Base-by-base conservation (phyloP, 805 yeast species). In the Saturnispora diversa region DNA sequence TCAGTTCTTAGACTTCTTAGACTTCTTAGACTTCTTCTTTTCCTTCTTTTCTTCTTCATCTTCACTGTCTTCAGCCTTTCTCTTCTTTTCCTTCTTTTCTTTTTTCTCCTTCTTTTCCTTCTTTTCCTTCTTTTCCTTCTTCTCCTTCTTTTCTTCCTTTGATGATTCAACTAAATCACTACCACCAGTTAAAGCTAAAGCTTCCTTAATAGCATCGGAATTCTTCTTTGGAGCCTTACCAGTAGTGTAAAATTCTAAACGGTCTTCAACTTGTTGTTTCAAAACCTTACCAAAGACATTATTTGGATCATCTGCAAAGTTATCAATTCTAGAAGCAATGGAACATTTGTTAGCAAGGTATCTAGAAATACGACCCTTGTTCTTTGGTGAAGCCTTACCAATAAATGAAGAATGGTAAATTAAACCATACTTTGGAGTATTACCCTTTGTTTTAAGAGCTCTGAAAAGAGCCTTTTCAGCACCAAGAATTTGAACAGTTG, bases 301-400 rank as follows among this genome's bases (percentile, higher is more conserved):
- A 33, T 86, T 72, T 57, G 98, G 97, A 62, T 81, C 84, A 62
- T 92, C 98, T 43, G 96, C 82, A 66, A 86, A 92, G 70, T 86
- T 86, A 69, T 92, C 98, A 58, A 92, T 90, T 76, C 98, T 86
- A 39, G 96, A 86, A 45, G 98, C 98, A 69, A 92, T 90, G 31
- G 98, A 83, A 77, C 97, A 90, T 70, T 92, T 92, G 82, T 92
- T 92, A 51, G 98, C 98, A 67, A 92, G 73, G 69, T 88, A 92
- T 70, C 98, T 83, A 37, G 98, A 90, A 53, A 92, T 92, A 75
- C 97, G 83, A 67, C 98, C 98, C 79, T 92, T 92, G 74, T 92
- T 92, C 73, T 92, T 92, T 51, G 94, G 80, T 48, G 87, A 72
- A 45, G 98, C 98, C 65, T 77, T 82, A 54, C 95, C 95, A 56